A percentile compares a stretch with the other conserved stretches of the same genome.
phyloP scores from a whole-genome alignment of 2,329 filamentous ascomycete species.

The Colletotrichum sublineola region DNA sequence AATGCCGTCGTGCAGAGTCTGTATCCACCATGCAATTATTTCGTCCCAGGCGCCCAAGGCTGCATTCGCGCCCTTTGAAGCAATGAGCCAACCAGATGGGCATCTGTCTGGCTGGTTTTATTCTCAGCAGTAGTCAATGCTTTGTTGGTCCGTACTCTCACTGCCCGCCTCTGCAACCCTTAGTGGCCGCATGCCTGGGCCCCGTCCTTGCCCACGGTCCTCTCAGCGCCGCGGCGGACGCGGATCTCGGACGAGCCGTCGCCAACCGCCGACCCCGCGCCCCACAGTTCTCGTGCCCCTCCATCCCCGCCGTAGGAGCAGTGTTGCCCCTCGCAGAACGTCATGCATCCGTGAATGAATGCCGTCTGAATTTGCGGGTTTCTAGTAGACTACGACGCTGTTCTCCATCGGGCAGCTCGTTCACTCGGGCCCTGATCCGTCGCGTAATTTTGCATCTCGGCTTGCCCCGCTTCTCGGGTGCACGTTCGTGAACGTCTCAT shows the following conservation, averaged over 20 bases:
- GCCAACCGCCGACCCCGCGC: constrained; percentile 32
- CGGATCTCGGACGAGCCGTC: constrained; percentile 28
- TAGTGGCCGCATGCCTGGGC: constrained; percentile 15
- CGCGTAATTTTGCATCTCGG: constrained; percentile 1
- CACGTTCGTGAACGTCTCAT: constrained; percentile 5
- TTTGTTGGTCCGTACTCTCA: background rate
- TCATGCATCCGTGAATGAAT: constrained; percentile 29
- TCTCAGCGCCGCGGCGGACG: constrained; percentile 2
- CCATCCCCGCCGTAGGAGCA: constrained; percentile 27
- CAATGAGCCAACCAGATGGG: background rate
- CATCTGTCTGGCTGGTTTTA: background rate
- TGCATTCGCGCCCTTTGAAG: background rate
- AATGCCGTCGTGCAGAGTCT: constrained; percentile 9
- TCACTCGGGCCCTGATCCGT: constrained; percentile 8
- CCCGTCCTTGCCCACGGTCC: background rate
- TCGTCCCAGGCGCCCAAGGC: background rate
- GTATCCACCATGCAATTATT: constrained; percentile 5
- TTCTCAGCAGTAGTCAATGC: background rate
- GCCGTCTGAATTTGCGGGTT: constrained; percentile 19
- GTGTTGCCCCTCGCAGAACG: constrained; percentile 14
- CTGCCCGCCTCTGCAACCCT: background rate
- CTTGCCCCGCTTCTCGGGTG: constrained; percentile 10
- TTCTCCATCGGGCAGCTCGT: constrained; percentile 31
- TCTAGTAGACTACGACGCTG: background rate
- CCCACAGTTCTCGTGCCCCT: constrained; percentile 12